phyloP scores from a whole-genome alignment of 2,329 filamentous ascomycete genomes.

The Graphilbum ipis-grandicollis region DNA sequence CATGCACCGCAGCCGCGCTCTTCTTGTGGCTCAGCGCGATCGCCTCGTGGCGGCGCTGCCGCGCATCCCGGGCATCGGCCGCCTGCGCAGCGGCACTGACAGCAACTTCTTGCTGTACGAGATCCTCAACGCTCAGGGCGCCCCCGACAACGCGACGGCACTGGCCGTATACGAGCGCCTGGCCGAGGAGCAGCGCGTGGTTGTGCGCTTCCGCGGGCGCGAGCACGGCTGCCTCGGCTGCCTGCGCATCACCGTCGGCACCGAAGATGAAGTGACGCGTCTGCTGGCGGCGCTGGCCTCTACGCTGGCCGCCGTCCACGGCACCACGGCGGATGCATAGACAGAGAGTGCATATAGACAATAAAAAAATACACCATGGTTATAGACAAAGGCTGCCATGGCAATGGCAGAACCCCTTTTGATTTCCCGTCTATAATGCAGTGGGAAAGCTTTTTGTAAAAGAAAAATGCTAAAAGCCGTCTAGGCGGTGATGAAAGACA shows the following conservation, averaged over 20 bases:
- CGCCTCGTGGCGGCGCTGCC: slow-evolving; percentile 59
- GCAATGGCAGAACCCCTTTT: too few species aligned
- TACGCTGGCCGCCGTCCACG: slow-evolving; percentile 28
- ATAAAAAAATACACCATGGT: too few species aligned
- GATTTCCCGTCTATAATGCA: too few species aligned
- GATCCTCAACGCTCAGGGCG: slow-evolving; percentile 55
- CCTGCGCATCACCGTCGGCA: slow-evolving; percentile 81
- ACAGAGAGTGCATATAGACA: too few species aligned
- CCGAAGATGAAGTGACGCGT: slow-evolving; percentile 65
- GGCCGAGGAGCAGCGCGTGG: slow-evolving; percentile 74
- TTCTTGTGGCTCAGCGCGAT: slow-evolving; percentile 61
- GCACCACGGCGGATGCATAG: slow-evolving; percentile 6
- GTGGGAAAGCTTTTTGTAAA: too few species aligned
- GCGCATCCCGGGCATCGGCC: slow-evolving; percentile 58
- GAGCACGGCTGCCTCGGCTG: slow-evolving; percentile 82
- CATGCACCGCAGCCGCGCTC: slow-evolving; percentile 55
- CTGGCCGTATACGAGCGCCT: slow-evolving; percentile 67
- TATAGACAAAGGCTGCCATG: too few species aligned
- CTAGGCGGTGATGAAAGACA: too few species aligned
- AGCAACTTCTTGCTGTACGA: slow-evolving; percentile 88
- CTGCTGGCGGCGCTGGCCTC: slow-evolving; percentile 53
- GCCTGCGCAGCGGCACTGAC: slow-evolving; percentile 60
- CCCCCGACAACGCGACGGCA: slow-evolving; percentile 65
- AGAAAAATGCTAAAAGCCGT: too few species aligned
- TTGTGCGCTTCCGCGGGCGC: slow-evolving; percentile 85